Evolutionary conservation across 2,329 filamentous ascomycete species (phyloP), one percentile per base, ranked within the genome.

Genomic region (Pyrenochaeta sp.): DNA sequence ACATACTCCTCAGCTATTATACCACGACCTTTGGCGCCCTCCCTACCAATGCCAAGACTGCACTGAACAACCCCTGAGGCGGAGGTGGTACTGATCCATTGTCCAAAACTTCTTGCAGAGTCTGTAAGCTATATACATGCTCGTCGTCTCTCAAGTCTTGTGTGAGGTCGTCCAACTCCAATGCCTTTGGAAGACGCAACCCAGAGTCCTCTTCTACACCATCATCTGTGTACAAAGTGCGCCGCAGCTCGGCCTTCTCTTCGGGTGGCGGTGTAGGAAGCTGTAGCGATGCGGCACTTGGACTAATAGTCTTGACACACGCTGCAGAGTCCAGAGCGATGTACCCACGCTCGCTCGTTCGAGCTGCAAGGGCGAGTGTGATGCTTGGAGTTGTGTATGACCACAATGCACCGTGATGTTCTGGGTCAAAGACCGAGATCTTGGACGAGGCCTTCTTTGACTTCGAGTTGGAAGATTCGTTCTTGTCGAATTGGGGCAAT

Each of bases 301-400:
- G 72, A 7, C 59, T 72, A 10, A 82, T 64, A 5, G 74, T 67
- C 23, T 86, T 87, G 33, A 96, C 80, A 66, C 90, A 88, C 12
- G 91, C 91, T 0, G 85, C 82, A n/a, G 88, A 83, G 71, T 96
- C 92, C 5, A 97, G 76, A 9, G 89, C 78, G 33, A 95, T 79
- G 72, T 91, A 97, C 4, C 92, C 91, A 40, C 85, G 87, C 1
- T 86, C 85, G 17, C 82, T 82, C 11, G 83, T 79, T 17, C 85
- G 82, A 2, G 90, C 83, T 2, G 91, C 78, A 1, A 97, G 75
- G 11, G 88, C 86, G 18, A 89, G 85, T 10, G 92, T 84, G 18
- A 85, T 77, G 51, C 83, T 80, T 2, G 84, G 79, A 9, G 79
- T 60, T 9, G 85, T 83, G 23, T 78, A 79, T 56, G 85, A 79